Percentiles rank a stretch among this genome's conserved stretches.
phyloP scores from a whole-genome alignment of 2,329 filamentous ascomycete species.

The Sclerotiophoma versabilis region DNA sequence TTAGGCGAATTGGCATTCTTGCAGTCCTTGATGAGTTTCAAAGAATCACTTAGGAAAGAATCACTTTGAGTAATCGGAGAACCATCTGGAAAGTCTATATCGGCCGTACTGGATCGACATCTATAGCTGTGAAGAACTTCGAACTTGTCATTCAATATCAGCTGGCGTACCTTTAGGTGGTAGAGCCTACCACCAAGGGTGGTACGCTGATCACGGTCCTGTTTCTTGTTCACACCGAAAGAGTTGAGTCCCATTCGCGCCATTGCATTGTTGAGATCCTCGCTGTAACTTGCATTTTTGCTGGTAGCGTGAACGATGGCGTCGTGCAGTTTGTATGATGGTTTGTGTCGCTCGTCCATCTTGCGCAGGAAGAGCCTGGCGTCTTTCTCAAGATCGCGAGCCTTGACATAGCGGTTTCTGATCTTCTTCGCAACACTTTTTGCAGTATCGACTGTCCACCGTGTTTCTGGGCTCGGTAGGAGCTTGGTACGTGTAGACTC shows the following conservation, averaged over 20 bases:
- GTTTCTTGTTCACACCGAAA: conserved; percentile 19
- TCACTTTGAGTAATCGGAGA: conserved; percentile 10
- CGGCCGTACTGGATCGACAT: conserved; percentile 2
- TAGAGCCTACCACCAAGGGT: conserved; percentile 35
- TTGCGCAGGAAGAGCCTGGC: conserved; percentile 29
- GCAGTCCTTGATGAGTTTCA: conserved; percentile 40
- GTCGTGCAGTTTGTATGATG: conserved; percentile 50
- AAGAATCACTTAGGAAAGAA: conserved; percentile 38
- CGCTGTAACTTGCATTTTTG: too few species aligned
- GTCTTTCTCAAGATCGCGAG: conserved; percentile 22
- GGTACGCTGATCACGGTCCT: conserved; percentile 41
- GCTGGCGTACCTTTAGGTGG: conserved; percentile 38
- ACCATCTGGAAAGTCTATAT: conserved; percentile 22
- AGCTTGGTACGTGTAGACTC: conserved; percentile 19
- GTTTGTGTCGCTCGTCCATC: conserved; percentile 44
- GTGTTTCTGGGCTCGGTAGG: background rate
- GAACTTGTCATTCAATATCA: conserved; percentile 43
- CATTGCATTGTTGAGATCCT: conserved; percentile 27
- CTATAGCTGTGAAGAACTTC: conserved; percentile 19
- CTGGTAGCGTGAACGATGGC: conserved; percentile 38
- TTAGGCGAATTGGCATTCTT: conserved; percentile 45
- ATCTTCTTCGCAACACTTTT: background rate
- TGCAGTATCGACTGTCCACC: background rate
- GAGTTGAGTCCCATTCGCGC: conserved; percentile 25
- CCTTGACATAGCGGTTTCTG: conserved; percentile 20